Conservation (phyloP, 768 basidiomycete species). For the Thelephora aurantiotincta region DNA sequence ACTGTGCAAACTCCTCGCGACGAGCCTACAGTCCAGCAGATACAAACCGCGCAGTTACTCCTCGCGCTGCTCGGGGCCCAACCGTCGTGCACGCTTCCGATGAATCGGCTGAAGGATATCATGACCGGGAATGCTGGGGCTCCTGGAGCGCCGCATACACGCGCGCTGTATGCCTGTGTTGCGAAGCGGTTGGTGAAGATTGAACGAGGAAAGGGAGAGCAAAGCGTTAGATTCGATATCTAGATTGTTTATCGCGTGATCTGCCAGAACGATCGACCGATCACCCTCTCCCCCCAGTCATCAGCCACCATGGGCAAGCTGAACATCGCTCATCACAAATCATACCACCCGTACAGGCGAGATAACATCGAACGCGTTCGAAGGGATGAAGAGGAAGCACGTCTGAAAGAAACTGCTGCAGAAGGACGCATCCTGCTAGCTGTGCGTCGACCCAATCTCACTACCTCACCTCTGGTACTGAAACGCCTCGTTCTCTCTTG, state of each 20-base stretch:
- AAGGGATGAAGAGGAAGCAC: constrained; percentile 72
- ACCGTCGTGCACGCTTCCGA: constrained; percentile 40
- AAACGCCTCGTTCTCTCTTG: not conserved
- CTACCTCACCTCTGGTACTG: not conserved
- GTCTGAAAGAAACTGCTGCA: constrained; percentile 46
- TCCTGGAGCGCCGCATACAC: constrained; percentile 33
- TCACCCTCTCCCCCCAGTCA: not conserved
- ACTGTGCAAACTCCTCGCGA: constrained; percentile 15
- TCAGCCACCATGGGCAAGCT: constrained; percentile 60
- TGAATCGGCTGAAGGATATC: constrained; percentile 47
- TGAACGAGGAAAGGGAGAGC: constrained; percentile 61
- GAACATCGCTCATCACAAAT: constrained; percentile 86
- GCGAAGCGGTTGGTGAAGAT: constrained; percentile 69
- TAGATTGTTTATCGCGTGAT: constrained; percentile 11
- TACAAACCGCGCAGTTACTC: constrained; percentile 56
- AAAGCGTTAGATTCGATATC: constrained; percentile 59
- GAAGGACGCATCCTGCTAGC: constrained; percentile 64
- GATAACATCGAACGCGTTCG: constrained; percentile 77
- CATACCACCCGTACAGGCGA: constrained; percentile 73
- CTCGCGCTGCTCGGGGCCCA: constrained; percentile 39
- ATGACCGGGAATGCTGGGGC: constrained; percentile 28
- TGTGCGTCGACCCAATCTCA: constrained; percentile 22
- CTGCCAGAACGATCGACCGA: not conserved
- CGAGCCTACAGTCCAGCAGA: constrained; percentile 50
- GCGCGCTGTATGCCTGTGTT: constrained; percentile 66